Base-by-base conservation (phyloP, 2,329 filamentous ascomycete genomes). In the Ascochyta fabae region DNA sequence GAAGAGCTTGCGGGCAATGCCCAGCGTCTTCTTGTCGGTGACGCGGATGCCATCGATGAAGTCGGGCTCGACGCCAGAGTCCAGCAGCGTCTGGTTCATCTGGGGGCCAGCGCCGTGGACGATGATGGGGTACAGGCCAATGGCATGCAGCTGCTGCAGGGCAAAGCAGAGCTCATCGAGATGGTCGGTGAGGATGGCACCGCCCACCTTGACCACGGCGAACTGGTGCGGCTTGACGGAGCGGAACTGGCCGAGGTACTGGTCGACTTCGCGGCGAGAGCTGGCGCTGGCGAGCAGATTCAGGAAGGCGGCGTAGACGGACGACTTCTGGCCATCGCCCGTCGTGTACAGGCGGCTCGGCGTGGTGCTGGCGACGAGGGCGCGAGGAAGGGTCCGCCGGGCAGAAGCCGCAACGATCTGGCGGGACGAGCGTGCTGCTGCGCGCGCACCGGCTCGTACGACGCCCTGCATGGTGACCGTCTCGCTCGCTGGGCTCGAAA, bases 181-280 rank as follows among this genome's bases (percentile, higher is more conserved):
- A 77, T 97, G 90, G 74, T 98, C 93, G 58, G 92, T 96, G 70
- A 99, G 85, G 70, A 98, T 97, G 61, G 94, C 95, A 60, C 94
- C 95, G 59, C 94, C 95, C 52, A 98, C 94, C 82, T 99, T 99
- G 79, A 99, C 96, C 44, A 99, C 94, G 65, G 93, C 94, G 77
- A 98, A 99, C 74, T 96, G 92, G 80, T 98, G 93, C 33, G 92
- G 96, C 40, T 92, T 95, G 59, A 97, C 93, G 31, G 93, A 96
- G 66, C 90, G 95, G 83, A 99, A 99, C 76, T 98, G 92, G 65
- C 93, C 95, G 56, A 98, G 88, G 78, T 98, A 98, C 78, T 98
- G 94, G 81, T 97, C 91, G 61, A 96, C 92, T 81, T 99, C 94
- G 59, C 94, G 85, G 84, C 96, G 96, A 61, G 92, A 96, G 60